Percentiles rank a stretch among this genome's conserved stretches.
Evolutionary conservation across 495 filamentous ascomycete genomes (phyloP).

Genomic region (Chlorociboria aeruginascens): DNA sequence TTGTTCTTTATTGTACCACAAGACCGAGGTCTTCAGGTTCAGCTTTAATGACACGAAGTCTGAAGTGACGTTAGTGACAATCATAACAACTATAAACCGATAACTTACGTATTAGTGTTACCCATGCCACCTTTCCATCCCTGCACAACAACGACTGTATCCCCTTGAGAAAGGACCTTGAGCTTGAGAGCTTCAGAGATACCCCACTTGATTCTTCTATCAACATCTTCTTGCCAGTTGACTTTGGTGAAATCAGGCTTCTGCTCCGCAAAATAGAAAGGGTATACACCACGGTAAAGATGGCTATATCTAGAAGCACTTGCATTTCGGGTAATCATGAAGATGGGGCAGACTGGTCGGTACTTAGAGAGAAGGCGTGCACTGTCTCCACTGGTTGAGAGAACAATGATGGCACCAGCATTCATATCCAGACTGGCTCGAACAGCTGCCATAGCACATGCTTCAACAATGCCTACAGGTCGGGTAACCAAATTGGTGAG

Average conservation of each 20-base stretch:
- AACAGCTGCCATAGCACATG: conserved; percentile 91
- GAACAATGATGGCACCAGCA: conserved; percentile 84
- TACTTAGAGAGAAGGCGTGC: conserved; percentile 96
- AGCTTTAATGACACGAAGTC: conserved; percentile 43
- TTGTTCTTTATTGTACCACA: conserved; percentile 4
- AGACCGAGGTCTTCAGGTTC: conserved; percentile 38
- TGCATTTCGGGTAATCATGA: conserved; percentile 90
- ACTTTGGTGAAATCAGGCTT: conserved; percentile 85
- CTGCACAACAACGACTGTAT: conserved; percentile 87
- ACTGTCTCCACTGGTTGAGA: conserved; percentile 84
- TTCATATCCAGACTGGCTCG: conserved; percentile 90
- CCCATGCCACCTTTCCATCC: conserved; percentile 97
- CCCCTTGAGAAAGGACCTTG: conserved; percentile 68
- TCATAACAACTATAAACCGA: neutral
- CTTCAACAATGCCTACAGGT: conserved; percentile 77
- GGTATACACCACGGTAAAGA: conserved; percentile 94
- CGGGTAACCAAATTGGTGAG: conserved; percentile 68
- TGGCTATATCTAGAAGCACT: conserved; percentile 82
- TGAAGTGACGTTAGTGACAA: conserved; percentile 6
- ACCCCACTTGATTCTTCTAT: conserved; percentile 92
- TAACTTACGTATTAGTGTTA: conserved; percentile 76
- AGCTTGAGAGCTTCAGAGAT: conserved; percentile 74
- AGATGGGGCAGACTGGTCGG: conserved; percentile 93
- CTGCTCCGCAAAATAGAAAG: conserved; percentile 81
- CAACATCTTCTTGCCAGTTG: conserved; percentile 98